phyloP scores from a whole-genome alignment of 371 early-diverging fungal genomes.

The Haplosporangium sp. region DNA sequence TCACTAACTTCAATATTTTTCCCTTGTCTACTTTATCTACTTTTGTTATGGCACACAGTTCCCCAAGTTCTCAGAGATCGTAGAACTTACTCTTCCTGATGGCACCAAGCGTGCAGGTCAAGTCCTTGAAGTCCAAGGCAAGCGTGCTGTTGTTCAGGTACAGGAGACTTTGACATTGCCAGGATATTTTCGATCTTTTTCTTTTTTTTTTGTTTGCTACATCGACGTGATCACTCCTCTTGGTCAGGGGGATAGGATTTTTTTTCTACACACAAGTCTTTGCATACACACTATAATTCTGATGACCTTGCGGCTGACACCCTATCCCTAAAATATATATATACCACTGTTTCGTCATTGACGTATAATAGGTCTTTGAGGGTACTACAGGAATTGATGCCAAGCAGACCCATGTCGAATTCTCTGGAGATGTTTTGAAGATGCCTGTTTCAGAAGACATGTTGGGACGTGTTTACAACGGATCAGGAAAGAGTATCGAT shows the following conservation, averaged over 20 bases:
- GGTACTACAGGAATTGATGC: conserved; percentile 99
- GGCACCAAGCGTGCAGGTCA: conserved; percentile 98
- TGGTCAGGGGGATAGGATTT: conserved; percentile 14
- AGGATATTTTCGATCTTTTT: conserved; percentile 4
- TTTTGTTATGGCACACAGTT: conserved; percentile 65
- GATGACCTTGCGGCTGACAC: conserved; percentile 20
- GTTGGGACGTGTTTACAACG: conserved; percentile 99
- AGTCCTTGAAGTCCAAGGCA: conserved; percentile 99
- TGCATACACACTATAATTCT: conserved; percentile 8
- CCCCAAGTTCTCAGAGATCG: conserved; percentile 99
- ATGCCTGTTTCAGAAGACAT: conserved; percentile 99
- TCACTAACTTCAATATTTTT: neutral
- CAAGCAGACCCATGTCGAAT: conserved; percentile 96
- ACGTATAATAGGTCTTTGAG: conserved; percentile 91
- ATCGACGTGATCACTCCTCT: conserved; percentile 40
- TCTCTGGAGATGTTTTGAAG: conserved; percentile 98
- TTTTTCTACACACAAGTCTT: neutral
- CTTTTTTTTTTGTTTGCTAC: neutral
- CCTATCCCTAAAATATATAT: conserved; percentile 5
- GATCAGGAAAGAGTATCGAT: conserved; percentile 99
- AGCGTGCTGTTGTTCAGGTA: conserved; percentile 98
- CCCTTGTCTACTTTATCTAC: conserved; percentile 4
- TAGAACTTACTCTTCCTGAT: conserved; percentile 97
- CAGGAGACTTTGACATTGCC: neutral
- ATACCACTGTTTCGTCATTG: conserved; percentile 6